These are phyloP conservation scores for Silene conica DNA, from an alignment of 148 eudicot species.

Conservation along the genomic window DNA sequence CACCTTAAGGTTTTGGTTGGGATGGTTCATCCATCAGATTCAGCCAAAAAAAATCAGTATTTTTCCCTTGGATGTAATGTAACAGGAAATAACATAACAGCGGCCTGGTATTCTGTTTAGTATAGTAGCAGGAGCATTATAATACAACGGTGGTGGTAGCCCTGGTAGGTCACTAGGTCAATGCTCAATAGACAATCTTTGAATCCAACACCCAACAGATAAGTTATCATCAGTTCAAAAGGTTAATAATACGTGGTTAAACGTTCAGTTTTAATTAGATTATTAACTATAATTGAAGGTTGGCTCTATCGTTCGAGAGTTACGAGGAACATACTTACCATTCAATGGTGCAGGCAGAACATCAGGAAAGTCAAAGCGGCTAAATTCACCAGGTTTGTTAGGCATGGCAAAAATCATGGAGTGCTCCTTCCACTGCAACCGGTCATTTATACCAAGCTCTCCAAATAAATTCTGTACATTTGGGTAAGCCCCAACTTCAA, in stretches of 20 bases:
- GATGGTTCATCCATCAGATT: no score
- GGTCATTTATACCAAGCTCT: constrained; percentile 87
- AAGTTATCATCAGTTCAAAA: no score
- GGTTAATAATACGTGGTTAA: background rate
- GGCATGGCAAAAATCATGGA: constrained; percentile 99
- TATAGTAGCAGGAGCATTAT: no score
- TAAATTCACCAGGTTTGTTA: constrained; percentile 93
- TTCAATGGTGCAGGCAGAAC: constrained; percentile 84
- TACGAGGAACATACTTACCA: constrained; percentile 39
- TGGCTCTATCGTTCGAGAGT: background rate
- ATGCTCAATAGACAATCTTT: no score
- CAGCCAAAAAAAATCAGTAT: no score
- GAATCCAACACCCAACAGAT: no score
- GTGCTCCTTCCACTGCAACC: constrained; percentile 99
- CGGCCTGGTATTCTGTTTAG: no score
- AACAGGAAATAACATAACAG: no score
- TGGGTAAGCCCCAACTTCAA: constrained; percentile 98
- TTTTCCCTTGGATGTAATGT: no score
- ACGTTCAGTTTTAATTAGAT: background rate
- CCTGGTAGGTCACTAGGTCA: no score
- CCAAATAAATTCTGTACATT: constrained; percentile 96
- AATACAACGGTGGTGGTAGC: no score
- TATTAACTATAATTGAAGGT: background rate
- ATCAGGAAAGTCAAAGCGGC: constrained; percentile 94
- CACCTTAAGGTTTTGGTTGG: no score